Percentiles rank a stretch among this genome's conserved stretches.
These are phyloP conservation scores for Dryadomyces sulphureus DNA, from an alignment of 2,329 filamentous ascomycete species.

Conservation along the genomic window DNA sequence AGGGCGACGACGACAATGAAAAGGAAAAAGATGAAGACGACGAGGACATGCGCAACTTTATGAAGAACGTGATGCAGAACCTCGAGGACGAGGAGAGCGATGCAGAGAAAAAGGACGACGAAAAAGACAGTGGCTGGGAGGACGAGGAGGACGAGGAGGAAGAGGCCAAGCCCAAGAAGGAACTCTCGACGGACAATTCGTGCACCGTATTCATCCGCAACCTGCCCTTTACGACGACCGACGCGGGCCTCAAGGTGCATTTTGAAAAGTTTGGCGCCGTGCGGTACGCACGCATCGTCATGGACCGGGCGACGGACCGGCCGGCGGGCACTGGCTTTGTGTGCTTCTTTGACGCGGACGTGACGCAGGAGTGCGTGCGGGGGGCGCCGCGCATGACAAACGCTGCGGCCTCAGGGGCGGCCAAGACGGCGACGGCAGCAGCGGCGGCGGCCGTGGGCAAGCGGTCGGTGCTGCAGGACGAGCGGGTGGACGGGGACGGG, in stretches of 20 bases:
- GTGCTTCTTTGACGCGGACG: conserved; percentile 67
- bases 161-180: conserved; percentile 16
- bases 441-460: conserved; percentile 32
- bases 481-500: conserved; percentile 65
- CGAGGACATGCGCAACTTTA: conserved; percentile 34
- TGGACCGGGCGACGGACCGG: conserved; percentile 71
- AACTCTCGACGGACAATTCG: conserved; percentile 43
- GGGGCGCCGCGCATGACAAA: conserved; percentile 45
- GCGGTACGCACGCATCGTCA: conserved; percentile 80
- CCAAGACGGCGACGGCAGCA: background rate
- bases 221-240: conserved; percentile 74
- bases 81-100: conserved; percentile 42
- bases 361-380: conserved; percentile 63
- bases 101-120: conserved; percentile 31
- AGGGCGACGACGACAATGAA: conserved; percentile 13
- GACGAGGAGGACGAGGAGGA: conserved; percentile 22
- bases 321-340: conserved; percentile 91
- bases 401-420: background rate
- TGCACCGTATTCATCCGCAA: conserved; percentile 88
- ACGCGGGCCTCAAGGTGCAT: conserved; percentile 69
- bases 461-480: conserved; percentile 78
- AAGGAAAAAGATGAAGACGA: conserved; percentile 20
- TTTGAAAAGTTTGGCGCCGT: conserved; percentile 81
- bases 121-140: conserved; percentile 27
- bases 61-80: conserved; percentile 42